Base-by-base conservation (phyloP, 768 basidiomycete species). In the Trametes villosa region DNA sequence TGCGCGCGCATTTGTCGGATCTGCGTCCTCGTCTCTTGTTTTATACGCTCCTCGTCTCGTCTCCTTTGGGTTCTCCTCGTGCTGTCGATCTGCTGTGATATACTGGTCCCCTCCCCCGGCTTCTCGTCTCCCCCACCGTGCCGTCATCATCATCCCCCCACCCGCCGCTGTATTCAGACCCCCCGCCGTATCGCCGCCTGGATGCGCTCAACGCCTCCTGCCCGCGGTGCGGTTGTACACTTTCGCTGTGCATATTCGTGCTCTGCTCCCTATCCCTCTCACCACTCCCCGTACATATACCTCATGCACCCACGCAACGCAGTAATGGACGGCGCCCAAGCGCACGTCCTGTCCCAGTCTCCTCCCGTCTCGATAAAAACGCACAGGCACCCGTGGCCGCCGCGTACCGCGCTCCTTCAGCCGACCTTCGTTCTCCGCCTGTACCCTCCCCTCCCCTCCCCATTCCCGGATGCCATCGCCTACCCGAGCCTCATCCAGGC, bases 221-320 rank as follows among this genome's bases (percentile, higher is more conserved):
- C n/a, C n/a, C n/a, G n/a, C n/a, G n/a, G n/a, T n/a, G n/a, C n/a
- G n/a, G n/a, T n/a, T n/a, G n/a, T n/a, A n/a, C n/a, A n/a, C n/a
- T n/a, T 57, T 56, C 53, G 49, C 55, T 62, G 60, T 57, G 49
- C 60, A 56, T 62, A 57, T 57, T 51, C 26, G 24, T 22, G 29
- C 22, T 12, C 22, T 49, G 49, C 36, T 41, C 50, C 44, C 41
- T 24, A 20, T 42, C 36, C 18, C 20, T 36, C 50, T 18, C 58
- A 8, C 34, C 50, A 12, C 22, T 7, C 22, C 34, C 40, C 24
- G 15, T 38, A 22, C 17, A 31, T 33, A 44, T n/a, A 30, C 30
- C 48, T 24, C 53, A 9, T n/a, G 27, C 34, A 31, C 34, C 36
- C 46, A 33, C 49, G 52, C 54, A 40, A 57, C 50, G 56, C 56